Evolutionary conservation across 2,329 filamentous ascomycete species (phyloP).

Genomic region (Aphanoascus verrucosus): DNA sequence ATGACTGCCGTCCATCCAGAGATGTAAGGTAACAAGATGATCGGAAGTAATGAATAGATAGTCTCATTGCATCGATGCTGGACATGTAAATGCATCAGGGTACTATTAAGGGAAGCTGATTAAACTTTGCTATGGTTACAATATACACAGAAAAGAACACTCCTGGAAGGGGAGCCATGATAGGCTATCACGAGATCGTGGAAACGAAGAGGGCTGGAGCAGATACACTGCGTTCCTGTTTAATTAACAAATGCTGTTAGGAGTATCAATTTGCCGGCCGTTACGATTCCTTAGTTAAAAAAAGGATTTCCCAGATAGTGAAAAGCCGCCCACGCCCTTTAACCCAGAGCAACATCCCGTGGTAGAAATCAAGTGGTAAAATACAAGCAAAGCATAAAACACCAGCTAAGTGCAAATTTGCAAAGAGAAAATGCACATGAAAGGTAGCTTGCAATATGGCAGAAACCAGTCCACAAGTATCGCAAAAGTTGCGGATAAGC

Average conservation of each 20-base stretch:
- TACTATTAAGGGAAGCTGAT: not conserved
- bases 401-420: not conserved
- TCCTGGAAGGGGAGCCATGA: not conserved
- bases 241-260: not conserved
- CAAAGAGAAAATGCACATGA: not conserved
- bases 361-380: slow-evolving; percentile 4
- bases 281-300: slow-evolving; percentile 8
- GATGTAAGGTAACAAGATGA: not conserved
- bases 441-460: not conserved
- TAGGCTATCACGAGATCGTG: too few relatives aligned
- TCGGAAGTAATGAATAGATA: not conserved
- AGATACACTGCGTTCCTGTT: not conserved
- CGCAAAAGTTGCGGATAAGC: not conserved
- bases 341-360: not conserved
- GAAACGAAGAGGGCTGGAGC: not conserved
- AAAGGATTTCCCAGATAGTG: slow-evolving; percentile 1
- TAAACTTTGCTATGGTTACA: not conserved
- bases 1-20: too few relatives aligned
- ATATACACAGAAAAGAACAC: not conserved
- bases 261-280: not conserved
- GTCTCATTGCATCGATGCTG: too few relatives aligned
- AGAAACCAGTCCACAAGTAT: not conserved
- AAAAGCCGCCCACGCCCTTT: slow-evolving; percentile 3
- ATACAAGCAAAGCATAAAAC: slow-evolving; percentile 9
- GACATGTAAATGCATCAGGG: too few relatives aligned